Evolutionary conservation across 768 basidiomycete genomes (phyloP).

Genomic region (Trametes elegans): DNA sequence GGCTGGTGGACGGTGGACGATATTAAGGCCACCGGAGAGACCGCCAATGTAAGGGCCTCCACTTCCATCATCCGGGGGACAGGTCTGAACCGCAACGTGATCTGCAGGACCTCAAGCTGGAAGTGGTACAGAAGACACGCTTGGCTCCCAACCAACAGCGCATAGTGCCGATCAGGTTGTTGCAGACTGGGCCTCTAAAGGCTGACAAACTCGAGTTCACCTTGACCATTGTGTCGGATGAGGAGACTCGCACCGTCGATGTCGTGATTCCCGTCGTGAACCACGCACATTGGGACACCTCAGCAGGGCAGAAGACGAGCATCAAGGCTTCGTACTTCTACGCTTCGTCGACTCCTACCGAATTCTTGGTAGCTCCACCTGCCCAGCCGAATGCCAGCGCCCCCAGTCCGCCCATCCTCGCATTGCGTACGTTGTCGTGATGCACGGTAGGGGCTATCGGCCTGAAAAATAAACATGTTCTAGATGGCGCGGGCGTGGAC

Average conservation of each 20-base stretch:
- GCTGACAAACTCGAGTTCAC: conserved; percentile 39
- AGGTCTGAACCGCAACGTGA: background rate
- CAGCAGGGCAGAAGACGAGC: conserved; percentile 29
- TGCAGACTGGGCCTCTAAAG: conserved; percentile 39
- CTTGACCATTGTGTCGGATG: conserved; percentile 31
- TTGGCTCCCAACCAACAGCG: conserved; percentile 66
- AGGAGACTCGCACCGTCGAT: conserved; percentile 27
- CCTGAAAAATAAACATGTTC: background rate
- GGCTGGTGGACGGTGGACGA: conserved; percentile 55
- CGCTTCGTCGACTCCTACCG: conserved; percentile 50
- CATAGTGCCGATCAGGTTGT: conserved; percentile 50
- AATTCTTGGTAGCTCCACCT: conserved; percentile 61
- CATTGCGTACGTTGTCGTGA: conserved; percentile 51
- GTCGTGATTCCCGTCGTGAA: conserved; percentile 47
- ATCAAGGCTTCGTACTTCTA: conserved; percentile 62
- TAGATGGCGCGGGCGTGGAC: conserved; percentile 89
- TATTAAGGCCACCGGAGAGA: conserved; percentile 20
- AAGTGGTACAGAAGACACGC: conserved; percentile 27
- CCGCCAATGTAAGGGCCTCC: conserved; percentile 16
- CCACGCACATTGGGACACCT: conserved; percentile 38
- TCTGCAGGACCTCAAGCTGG: conserved; percentile 10
- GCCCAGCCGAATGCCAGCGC: conserved; percentile 28
- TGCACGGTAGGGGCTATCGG: background rate
- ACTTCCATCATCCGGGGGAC: background rate
- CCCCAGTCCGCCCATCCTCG: conserved; percentile 52